Percentiles rank a stretch among this genome's conserved stretches.
These are phyloP conservation scores for Arabidopsis lyrata DNA, from an alignment of 441 rosid species.

Conservation along the genomic window DNA sequence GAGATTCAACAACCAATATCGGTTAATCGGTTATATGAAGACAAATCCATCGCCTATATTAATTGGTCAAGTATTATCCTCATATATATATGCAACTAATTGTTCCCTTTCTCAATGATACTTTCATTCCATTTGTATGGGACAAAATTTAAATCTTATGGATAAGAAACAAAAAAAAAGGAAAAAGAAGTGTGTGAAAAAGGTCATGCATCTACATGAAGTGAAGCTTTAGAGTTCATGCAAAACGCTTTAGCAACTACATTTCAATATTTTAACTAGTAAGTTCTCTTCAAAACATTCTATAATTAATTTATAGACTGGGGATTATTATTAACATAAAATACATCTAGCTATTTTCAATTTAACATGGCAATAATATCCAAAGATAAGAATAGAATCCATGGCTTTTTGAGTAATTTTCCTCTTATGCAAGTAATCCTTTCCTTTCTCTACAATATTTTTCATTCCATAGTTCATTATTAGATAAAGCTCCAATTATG, in stretches of 20 bases:
- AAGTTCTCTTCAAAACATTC: not conserved
- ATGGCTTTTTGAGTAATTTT: conserved; percentile 9
- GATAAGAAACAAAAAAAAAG: not conserved
- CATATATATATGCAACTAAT: not conserved
- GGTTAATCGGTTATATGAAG: not conserved
- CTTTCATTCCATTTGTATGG: not conserved
- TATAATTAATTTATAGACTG: not conserved
- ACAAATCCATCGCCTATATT: not conserved
- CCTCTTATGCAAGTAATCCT: conserved; percentile 37
- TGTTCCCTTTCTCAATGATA: not conserved
- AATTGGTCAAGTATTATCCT: not conserved
- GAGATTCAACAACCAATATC: not conserved
- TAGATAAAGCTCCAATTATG: not conserved
- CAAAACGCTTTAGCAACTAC: conserved; percentile 2
- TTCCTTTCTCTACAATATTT: conserved; percentile 22
- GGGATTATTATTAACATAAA: not conserved
- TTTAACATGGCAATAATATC: not conserved
- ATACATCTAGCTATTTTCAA: not conserved
- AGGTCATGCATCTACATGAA: not conserved
- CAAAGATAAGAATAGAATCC: not conserved
- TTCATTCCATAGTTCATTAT: conserved; percentile 5
- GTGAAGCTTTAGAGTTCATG: not conserved
- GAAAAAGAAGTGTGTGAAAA: not conserved
- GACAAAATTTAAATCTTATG: not conserved
- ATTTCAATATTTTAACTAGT: not conserved